Evolutionary conservation across 2,329 filamentous ascomycete genomes (phyloP), one percentile per base, ranked within the genome.

Genomic region (Arachnomyces sp.): DNA sequence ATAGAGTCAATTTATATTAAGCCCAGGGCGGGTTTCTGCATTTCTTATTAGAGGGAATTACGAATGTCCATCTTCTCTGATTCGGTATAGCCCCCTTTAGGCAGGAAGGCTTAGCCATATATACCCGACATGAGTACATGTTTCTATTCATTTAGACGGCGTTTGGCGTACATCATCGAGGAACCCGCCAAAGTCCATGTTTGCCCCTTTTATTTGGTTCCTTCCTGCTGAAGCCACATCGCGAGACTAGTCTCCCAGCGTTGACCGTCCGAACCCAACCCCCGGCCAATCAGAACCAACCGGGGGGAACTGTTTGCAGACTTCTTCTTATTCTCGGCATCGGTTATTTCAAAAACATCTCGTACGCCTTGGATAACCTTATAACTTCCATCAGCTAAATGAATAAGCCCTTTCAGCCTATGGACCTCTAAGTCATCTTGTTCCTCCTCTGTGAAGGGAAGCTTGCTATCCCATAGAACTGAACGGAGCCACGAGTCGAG

Each of bases 281-380:
- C 64, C 38, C 64, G 46, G 12, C 68, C 68, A 47, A 72, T 72
- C 18, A 72, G 51, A 9, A 71, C 67, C 46, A 72, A 57, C 51
- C 68, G 71, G 42, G 61, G 65, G 28, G 57, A 52, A 31, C 45
- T 45, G 12, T 43, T 40, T 14, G 41, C 43, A 12, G 58, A 55
- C 14, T 51, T 48, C n/a, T 49, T 41, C 6, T 47, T 39, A 2
- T 43, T 46, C n/a, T 58, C 52, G 11, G 54, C 50, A 49, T 94
- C 87, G 16, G 86, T 76, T 16, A 96, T 83, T 54, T 98, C 92
- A 60, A 96, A 98, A 12, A 96, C 76, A 52, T 95, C 90, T 39
- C 90, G 71, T 1, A 98, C 92, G 2, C 89, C 92, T 60, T 98
- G 92, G 6, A 96, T 72, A 47, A 96, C 77, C 57, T 86, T 84